Evolutionary conservation across 192 early-diverging fungal species (phyloP).

Genomic region (Phycomyces nitens): DNA sequence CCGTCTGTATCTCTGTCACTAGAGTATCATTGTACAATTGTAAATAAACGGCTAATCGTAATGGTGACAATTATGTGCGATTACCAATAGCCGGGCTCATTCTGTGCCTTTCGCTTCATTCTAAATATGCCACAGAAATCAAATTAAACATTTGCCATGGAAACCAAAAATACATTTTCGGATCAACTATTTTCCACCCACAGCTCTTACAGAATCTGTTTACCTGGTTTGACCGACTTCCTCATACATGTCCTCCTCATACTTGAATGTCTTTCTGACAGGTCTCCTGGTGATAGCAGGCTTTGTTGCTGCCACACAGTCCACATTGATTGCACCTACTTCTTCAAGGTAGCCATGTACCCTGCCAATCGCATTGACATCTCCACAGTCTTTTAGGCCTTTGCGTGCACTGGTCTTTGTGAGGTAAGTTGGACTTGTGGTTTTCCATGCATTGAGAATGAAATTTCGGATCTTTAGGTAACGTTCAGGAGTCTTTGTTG

Average conservation of each 20-base stretch:
- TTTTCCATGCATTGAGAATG: conserved; percentile 75
- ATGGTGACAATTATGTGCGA: too few species aligned
- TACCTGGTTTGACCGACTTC: conserved; percentile 9
- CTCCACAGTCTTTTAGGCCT: conserved; percentile 79
- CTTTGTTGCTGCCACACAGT: conserved; percentile 39
- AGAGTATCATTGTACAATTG: conserved; percentile 57
- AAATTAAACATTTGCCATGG: too few species aligned
- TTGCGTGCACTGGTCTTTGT: conserved; percentile 78
- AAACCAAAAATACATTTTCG: too few species aligned
- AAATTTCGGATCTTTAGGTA: conserved; percentile 88
- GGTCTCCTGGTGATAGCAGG: conserved; percentile 31
- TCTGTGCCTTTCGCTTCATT: too few species aligned
- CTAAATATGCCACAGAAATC: too few species aligned
- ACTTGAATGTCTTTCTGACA: conserved; percentile 13
- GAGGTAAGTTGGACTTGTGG: conserved; percentile 63
- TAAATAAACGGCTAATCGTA: too few species aligned
- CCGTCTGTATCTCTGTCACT: conserved; percentile 84
- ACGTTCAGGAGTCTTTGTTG: conserved; percentile 81
- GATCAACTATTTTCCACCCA: too few species aligned
- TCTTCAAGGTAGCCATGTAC: conserved; percentile 82
- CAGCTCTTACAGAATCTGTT: too few species aligned
- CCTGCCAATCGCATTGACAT: conserved; percentile 89
- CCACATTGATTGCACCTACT: conserved; percentile 75
- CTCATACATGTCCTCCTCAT: conserved; percentile 12
- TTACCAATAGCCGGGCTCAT: too few species aligned